phyloP scores from a whole-genome alignment of 75 land plant genomes.

The Adiantum capillusveneris region DNA sequence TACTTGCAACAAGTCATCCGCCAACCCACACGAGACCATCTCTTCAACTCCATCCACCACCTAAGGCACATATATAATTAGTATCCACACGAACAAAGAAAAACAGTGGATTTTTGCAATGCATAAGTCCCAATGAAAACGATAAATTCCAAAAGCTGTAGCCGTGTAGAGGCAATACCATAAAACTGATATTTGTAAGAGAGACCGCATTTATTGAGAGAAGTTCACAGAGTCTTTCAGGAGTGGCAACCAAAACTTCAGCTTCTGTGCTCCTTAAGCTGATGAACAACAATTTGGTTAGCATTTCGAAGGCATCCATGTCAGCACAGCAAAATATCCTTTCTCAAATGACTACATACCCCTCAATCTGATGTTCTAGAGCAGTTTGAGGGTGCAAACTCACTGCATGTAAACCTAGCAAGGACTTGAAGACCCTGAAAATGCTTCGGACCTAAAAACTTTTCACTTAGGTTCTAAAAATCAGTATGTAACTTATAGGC shows the following conservation, averaged over 20 bases:
- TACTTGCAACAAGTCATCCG: background rate
- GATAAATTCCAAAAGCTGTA: too few relatives aligned
- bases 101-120: too few relatives aligned
- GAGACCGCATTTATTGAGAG: conserved; percentile 54
- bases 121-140: too few relatives aligned
- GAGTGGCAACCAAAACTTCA: conserved; percentile 74
- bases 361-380: conserved; percentile 65
- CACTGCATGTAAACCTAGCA: conserved; percentile 61
- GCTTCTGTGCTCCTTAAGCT: conserved; percentile 26
- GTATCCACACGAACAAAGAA: too few relatives aligned
- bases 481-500: background rate
- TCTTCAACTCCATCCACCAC: conserved; percentile 1
- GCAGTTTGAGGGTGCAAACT: conserved; percentile 68
- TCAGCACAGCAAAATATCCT: too few relatives aligned
- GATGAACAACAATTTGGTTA: background rate
- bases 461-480: too few relatives aligned
- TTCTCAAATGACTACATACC: conserved; percentile 56
- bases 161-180: too few relatives aligned
- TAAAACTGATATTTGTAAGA: conserved; percentile 53
- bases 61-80: too few relatives aligned
- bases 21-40: background rate
- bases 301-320: background rate
- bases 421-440: conserved; percentile 62
- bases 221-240: conserved; percentile 75
- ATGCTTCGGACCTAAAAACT: conserved; percentile 55